Conservation (phyloP, 768 basidiomycete species). For the Imleria badia region DNA sequence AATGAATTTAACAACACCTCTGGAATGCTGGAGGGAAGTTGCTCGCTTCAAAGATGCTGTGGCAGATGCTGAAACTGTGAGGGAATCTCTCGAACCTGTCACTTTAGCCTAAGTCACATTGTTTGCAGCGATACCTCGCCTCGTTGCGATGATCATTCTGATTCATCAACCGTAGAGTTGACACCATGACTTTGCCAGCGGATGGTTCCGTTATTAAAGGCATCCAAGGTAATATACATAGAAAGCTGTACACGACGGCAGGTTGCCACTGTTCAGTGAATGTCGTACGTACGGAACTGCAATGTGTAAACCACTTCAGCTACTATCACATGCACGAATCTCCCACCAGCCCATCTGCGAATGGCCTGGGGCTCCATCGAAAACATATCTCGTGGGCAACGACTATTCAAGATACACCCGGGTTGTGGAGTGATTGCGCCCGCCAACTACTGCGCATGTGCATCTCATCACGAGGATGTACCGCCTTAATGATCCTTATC, state of each 20-base stretch:
- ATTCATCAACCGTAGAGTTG: neutral
- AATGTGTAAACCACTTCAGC: neutral
- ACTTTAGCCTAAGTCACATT: slow-evolving; percentile 9
- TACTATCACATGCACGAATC: neutral
- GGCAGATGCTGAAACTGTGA: slow-evolving; percentile 65
- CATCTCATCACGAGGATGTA: slow-evolving; percentile 21
- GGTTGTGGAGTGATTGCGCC: slow-evolving; percentile 22
- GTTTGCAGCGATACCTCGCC: slow-evolving; percentile 58
- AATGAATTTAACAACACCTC: slow-evolving; percentile 47
- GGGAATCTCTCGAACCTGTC: slow-evolving; percentile 12
- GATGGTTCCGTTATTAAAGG: neutral
- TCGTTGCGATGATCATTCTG: slow-evolving; percentile 44
- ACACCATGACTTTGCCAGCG: neutral
- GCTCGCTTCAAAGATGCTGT: slow-evolving; percentile 68
- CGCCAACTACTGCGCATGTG: slow-evolving; percentile 16
- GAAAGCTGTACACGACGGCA: neutral
- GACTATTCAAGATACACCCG: slow-evolving; percentile 4
- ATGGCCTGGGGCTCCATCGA: neutral
- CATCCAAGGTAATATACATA: neutral
- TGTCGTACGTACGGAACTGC: neutral
- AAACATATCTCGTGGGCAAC: neutral
- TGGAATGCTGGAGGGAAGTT: slow-evolving; percentile 79
- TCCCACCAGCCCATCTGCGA: neutral
- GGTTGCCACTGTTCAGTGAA: neutral
- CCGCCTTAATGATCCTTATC: slow-evolving; percentile 17